Evolutionary conservation across 108 stramenopile genomes (phyloP).

Genomic region (Cylindrotheca closterium): DNA sequence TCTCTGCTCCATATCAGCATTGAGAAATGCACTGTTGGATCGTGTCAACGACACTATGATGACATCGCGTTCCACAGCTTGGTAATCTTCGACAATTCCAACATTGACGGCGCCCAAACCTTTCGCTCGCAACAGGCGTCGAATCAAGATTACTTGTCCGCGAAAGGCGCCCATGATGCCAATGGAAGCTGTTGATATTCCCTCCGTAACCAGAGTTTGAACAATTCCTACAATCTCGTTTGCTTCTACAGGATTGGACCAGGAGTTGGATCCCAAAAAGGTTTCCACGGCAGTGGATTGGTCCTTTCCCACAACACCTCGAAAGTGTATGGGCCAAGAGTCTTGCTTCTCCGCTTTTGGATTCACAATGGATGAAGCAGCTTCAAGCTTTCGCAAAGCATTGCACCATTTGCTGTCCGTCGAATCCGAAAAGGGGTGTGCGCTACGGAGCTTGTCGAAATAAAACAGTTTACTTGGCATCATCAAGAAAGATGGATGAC

Average conservation of each 20-base stretch:
- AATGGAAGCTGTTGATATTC: constrained; percentile 42
- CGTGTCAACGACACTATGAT: constrained; percentile 69
- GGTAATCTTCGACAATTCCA: constrained; percentile 75
- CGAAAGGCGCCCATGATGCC: constrained; percentile 77
- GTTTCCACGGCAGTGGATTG: constrained; percentile 39
- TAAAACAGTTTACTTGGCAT: constrained; percentile 70
- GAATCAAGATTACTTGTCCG: constrained; percentile 65
- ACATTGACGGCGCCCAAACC: constrained; percentile 57
- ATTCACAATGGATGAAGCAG: constrained; percentile 26
- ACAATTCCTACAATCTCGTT: constrained; percentile 48
- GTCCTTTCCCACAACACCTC: constrained; percentile 53
- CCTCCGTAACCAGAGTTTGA: constrained; percentile 23
- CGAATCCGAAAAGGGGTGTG: neutral
- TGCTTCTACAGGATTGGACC: constrained; percentile 63
- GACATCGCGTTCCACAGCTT: constrained; percentile 71
- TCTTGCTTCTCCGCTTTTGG: constrained; percentile 29
- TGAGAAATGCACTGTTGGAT: constrained; percentile 45
- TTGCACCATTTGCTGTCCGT: constrained; percentile 34
- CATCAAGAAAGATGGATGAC: constrained; percentile 61
- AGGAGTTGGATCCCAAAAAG: constrained; percentile 62
- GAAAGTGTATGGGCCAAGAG: constrained; percentile 71
- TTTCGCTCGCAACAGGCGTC: constrained; percentile 42
- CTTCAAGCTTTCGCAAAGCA: constrained; percentile 46
- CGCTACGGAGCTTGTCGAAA: constrained; percentile 54
- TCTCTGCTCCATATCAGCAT: constrained; percentile 43